Conservation (phyloP, 2,329 filamentous ascomycete species). For the Tetracladium maxilliforme region DNA sequence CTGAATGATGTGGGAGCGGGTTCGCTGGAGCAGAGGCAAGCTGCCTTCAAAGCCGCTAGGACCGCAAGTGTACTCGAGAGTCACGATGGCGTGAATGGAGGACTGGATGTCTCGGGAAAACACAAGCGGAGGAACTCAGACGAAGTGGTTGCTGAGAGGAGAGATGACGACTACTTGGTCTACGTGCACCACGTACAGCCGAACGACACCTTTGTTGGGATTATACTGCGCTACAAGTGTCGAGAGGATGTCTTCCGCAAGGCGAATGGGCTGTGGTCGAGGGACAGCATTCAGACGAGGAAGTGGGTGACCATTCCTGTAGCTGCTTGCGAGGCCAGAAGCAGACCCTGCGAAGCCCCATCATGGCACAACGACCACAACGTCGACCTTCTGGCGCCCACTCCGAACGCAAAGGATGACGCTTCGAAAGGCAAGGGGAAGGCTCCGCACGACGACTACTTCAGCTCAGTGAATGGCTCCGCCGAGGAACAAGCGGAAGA, state of each 20-base stretch:
- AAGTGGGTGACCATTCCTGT: conserved; percentile 75
- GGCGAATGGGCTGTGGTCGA: conserved; percentile 88
- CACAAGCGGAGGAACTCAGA: conserved; percentile 58
- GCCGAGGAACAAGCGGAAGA: conserved; percentile 22
- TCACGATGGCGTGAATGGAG: conserved; percentile 42
- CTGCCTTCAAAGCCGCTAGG: conserved; percentile 37
- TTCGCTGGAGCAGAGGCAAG: conserved; percentile 35
- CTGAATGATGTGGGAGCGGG: conserved; percentile 32
- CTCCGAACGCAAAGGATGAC: conserved; percentile 22
- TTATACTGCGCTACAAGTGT: conserved; percentile 83
- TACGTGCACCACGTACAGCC: conserved; percentile 80
- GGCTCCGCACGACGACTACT: conserved; percentile 9
- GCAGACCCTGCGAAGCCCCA: conserved; percentile 47
- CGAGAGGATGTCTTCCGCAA: conserved; percentile 70
- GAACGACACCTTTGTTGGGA: conserved; percentile 77
- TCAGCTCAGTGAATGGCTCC: conserved; percentile 9
- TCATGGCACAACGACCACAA: conserved; percentile 22
- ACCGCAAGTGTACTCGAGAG: conserved; percentile 46
- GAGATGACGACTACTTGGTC: conserved; percentile 70
- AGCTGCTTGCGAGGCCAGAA: conserved; percentile 75
- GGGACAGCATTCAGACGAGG: conserved; percentile 76
- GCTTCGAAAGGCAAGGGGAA: conserved; percentile 7
- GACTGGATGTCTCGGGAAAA: conserved; percentile 35
- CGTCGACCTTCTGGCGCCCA: conserved; percentile 35
- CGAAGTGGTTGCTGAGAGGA: conserved; percentile 24